Conservation (phyloP, 73 alveolate genomes). For the Symbiodinium pilosum region DNA sequence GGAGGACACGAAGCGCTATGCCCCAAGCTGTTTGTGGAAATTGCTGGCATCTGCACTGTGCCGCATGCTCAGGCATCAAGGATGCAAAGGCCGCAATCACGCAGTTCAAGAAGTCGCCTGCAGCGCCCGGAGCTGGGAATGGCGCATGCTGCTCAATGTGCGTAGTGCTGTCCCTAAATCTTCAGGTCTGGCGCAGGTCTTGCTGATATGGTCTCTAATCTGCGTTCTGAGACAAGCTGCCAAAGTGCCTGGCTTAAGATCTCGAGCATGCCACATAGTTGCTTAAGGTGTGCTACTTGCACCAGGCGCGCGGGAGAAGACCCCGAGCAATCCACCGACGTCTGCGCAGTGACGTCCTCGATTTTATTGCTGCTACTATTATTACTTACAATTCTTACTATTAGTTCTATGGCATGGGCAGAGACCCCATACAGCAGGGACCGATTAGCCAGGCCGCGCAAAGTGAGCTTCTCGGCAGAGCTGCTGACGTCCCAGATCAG, state of each 20-base stretch:
- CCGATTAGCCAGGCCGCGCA: conserved; percentile 55
- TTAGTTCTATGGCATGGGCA: too few species aligned
- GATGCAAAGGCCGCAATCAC: conserved; percentile 43
- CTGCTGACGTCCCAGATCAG: not conserved
- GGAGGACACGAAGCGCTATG: conserved; percentile 75
- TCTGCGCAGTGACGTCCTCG: not conserved
- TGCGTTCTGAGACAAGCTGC: conserved; percentile 5
- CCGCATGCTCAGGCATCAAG: conserved; percentile 25
- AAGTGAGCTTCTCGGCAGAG: conserved; percentile 28
- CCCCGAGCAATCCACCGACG: conserved; percentile 19
- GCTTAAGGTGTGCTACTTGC: not conserved
- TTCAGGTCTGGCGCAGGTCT: conserved; percentile 73
- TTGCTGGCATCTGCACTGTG: too few species aligned
- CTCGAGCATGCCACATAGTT: not conserved
- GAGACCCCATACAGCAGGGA: too few species aligned
- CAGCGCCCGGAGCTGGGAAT: conserved; percentile 11
- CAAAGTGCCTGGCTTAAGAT: not conserved
- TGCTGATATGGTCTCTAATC: conserved; percentile 53
- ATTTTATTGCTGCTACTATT: too few species aligned
- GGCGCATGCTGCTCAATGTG: too few species aligned
- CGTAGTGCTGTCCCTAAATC: too few species aligned
- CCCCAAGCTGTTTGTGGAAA: too few species aligned
- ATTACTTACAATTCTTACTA: too few species aligned
- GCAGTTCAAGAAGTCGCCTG: conserved; percentile 66
- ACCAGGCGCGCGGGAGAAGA: conserved; percentile 68